Base-by-base conservation (phyloP, 768 basidiomycete genomes). In the Boletus rubropictus region DNA sequence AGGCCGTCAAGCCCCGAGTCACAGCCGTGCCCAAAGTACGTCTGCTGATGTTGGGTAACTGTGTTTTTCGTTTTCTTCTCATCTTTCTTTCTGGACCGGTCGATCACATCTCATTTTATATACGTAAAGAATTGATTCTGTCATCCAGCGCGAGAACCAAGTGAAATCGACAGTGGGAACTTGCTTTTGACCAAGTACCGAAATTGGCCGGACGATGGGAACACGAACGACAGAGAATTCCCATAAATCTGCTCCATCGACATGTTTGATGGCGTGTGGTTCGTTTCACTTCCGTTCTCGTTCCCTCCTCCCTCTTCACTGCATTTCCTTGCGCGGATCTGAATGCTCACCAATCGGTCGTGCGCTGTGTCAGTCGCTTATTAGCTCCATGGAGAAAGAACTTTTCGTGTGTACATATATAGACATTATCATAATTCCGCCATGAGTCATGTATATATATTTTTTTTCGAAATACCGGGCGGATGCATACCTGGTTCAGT, bases 311-410 rank as follows among this genome's bases (percentile, higher is more conserved):
- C 12, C 14, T 14, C 18, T 22, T 24, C 32, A 33, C 27, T 27
- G 43, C 25, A 15, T 37, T 25, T 31, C 22, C 41, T 31, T 33
- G 28, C 18, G 40, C 53, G 47, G 53, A 46, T 35, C 44, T 48
- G 41, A 40, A 39, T 35, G 44, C 18, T 39, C 17, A 31, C 40
- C 34, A 35, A 47, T 53, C 50, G n/a, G 44, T 33, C 46, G 12
- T 17, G 17, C 39, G 36, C 11, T 7, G 7, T 4, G 24, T 36
- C 42, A 39, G 36, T 34, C 6, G 29, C n/a, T 1, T 48, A 27
- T 18, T 40, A 44, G 40, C 46, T 45, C 45, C 49, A 49, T 45
- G 48, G 44, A 42, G 59, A 37, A 29, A 46, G 18, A 39, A 11
- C 24, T 34, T 42, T 39, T 54, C n/a, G 22, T 12, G 11, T 22